phyloP scores from a whole-genome alignment of 805 yeast genomes.

The Lipomyces orientalis region DNA sequence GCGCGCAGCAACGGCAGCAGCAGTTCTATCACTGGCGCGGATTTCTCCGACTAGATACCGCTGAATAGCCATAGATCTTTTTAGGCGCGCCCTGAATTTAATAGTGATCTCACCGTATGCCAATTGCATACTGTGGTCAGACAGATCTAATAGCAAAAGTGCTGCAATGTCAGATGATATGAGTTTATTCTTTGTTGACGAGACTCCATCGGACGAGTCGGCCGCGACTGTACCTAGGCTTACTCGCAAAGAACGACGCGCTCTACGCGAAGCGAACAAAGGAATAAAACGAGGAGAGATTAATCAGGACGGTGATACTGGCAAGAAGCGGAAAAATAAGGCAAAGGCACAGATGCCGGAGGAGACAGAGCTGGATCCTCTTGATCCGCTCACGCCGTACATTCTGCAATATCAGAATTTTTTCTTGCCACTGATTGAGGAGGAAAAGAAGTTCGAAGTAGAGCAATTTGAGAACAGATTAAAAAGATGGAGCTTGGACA shows the following conservation, averaged over 20 bases:
- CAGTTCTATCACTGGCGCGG: not conserved
- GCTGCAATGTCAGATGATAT: not conserved
- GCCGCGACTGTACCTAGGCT: not conserved
- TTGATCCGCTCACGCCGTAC: not conserved
- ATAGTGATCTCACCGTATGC: not conserved
- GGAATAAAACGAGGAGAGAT: conserved; percentile 2
- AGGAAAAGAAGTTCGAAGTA: not conserved
- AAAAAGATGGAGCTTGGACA: not conserved
- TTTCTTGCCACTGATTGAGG: conserved; percentile 3
- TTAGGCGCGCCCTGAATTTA: not conserved
- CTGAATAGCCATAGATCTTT: not conserved
- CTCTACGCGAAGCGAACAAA: conserved; percentile 1
- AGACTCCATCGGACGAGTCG: not conserved
- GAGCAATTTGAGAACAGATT: not conserved
- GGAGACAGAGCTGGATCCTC: conserved; percentile 1
- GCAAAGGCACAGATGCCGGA: not conserved
- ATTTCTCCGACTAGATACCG: no score
- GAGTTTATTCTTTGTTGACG: not conserved
- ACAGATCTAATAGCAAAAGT: not conserved
- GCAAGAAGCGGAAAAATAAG: not conserved
- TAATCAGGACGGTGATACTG: not conserved
- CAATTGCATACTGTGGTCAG: not conserved
- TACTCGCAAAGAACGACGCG: not conserved
- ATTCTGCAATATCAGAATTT: not conserved
- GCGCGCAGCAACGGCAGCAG: not conserved